Base-by-base conservation (phyloP, 805 yeast species). In the Naumovozyma castellii region DNA sequence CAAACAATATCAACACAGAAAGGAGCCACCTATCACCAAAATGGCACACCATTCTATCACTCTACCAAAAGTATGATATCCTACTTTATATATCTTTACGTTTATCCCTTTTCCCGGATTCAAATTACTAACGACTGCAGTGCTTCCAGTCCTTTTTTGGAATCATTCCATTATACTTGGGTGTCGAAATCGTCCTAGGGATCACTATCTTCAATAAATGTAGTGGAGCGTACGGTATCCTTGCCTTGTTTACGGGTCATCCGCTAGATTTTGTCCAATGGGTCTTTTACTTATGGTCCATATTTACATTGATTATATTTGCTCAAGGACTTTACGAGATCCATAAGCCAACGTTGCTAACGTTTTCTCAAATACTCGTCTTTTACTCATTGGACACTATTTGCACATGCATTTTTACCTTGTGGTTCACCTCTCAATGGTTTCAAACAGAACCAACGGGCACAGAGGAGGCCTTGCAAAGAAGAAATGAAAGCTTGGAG, bases 241-340 rank as follows among this genome's bases (percentile, higher is more conserved):
- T 87, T 17, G 87, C 97, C 1, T 59, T 90, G 18, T 73, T 90
- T 53, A 88, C 97, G 0, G 92, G 95, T 1, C 95, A 88, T 55
- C 92, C 92, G 2, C 69, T 88, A 40, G 79, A 78, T 43, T 73
- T 79, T 44, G 66, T 83, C 64, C 97, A 90, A 56, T 84, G 95
- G 92, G 43, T 82, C 1, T 76, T 79, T 48, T 86, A 88, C 59
- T 50, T 81, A 14, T 58, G 80, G 43, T 80, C 94, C 2, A 65
- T 84, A 13, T 40, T 73, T 3, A 67, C 78, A 4, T 62, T 88
- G 34, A 77, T 87, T 3, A 69, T 82, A 39, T 84, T 80, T 57
- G 64, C 78, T 3, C 64, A 72, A 31, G 92, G 86, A 0, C 67
- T 75, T 33, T 58, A 58, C 34, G 64, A 64, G 32, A 64, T 84